phyloP scores from a whole-genome alignment of 202 grass and related monocot species.

The Panicum hallii region DNA sequence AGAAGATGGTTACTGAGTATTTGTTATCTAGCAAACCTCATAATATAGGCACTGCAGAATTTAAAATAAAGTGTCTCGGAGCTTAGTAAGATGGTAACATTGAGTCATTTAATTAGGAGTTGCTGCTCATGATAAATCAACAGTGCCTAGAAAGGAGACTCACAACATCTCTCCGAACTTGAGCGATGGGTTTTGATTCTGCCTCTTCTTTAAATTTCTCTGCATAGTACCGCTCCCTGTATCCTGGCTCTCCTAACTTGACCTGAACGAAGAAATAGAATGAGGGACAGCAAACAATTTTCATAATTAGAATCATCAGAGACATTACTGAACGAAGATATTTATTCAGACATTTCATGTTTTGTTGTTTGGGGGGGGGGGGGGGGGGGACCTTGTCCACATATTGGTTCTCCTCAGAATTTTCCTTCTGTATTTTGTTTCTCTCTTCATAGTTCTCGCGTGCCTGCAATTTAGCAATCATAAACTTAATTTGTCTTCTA shows the following conservation, averaged over 20 bases:
- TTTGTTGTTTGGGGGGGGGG: no score
- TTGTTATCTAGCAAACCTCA: not conserved
- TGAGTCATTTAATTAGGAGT: constrained; percentile 32
- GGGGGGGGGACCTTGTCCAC: constrained; percentile 65
- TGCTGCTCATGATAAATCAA: constrained; percentile 35
- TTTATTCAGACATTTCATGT: constrained; percentile 5
- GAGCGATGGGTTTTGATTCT: constrained; percentile 70
- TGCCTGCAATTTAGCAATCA: constrained; percentile 64
- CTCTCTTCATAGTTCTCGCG: constrained; percentile 81
- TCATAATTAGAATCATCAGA: constrained; percentile 9
- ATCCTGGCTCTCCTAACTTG: constrained; percentile 94
- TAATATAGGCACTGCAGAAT: not conserved
- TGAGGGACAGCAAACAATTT: not conserved
- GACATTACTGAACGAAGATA: constrained; percentile 22
- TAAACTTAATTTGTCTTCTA: constrained; percentile 14
- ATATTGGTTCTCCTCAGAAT: constrained; percentile 66
- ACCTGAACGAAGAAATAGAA: constrained; percentile 66
- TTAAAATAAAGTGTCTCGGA: constrained; percentile 21
- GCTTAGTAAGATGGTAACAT: constrained; percentile 28
- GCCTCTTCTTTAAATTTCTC: constrained; percentile 92
- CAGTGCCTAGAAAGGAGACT: constrained; percentile 52
- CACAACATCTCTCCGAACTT: constrained; percentile 88
- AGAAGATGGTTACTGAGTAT: constrained; percentile 15
- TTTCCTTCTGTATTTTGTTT: constrained; percentile 71
- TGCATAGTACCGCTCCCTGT: constrained; percentile 79